Evolutionary conservation across 805 yeast species (phyloP).

Genomic region (Kazachstania viticola): DNA sequence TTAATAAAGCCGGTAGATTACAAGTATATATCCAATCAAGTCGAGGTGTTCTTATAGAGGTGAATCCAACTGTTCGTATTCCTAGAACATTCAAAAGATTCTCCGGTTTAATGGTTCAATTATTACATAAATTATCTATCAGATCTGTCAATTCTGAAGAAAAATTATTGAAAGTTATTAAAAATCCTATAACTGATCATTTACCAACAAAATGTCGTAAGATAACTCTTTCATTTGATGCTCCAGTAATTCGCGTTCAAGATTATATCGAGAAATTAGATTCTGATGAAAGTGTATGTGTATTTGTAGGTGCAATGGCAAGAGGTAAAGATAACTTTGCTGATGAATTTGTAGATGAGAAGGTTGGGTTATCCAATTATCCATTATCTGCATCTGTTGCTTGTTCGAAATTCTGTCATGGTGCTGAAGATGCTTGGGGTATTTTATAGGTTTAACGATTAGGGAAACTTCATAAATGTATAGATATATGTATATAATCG

Average conservation of each 20-base stretch:
- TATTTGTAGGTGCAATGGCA: constrained; percentile 98
- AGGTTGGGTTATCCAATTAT: constrained; percentile 88
- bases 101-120: constrained; percentile 95
- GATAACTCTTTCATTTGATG: constrained; percentile 84
- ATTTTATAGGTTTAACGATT: constrained; percentile 36
- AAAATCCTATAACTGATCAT: constrained; percentile 95
- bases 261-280: constrained; percentile 73
- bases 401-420: constrained; percentile 95
- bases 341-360: constrained; percentile 93
- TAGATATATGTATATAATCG: too few relatives aligned
- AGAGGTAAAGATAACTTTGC: constrained; percentile 96
- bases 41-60: constrained; percentile 87
- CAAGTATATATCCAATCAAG: constrained; percentile 97
- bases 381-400: constrained; percentile 97
- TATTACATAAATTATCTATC: constrained; percentile 82
- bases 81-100: constrained; percentile 98
- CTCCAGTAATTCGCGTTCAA: constrained; percentile 76
- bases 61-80: constrained; percentile 90
- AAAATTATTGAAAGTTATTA: constrained; percentile 83
- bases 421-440: constrained; percentile 97
- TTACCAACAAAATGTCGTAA: constrained; percentile 93
- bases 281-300: constrained; percentile 89
- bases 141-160: constrained; percentile 94
- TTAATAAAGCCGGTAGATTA: constrained; percentile 91
- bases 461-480: too few relatives aligned